Base-by-base conservation (phyloP, 495 filamentous ascomycete genomes). In the Aspergillus taichungensis region DNA sequence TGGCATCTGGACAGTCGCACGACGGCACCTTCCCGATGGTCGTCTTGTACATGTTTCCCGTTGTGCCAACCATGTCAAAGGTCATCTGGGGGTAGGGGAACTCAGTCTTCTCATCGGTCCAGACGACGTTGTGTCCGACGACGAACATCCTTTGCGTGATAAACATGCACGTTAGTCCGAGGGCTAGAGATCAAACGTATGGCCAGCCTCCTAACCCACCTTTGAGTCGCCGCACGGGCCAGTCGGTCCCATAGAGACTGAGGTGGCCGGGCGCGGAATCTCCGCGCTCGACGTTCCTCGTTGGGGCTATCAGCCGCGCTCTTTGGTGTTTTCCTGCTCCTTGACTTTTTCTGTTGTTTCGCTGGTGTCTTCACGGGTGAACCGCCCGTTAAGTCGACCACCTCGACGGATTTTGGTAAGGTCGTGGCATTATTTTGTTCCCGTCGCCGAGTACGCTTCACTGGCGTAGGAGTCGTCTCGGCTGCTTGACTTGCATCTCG, bases 21-120 rank as follows among this genome's bases (percentile, higher is more conserved):
- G 35, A 60, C 0, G 84, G 84, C 32, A 70, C 54, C 24, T 72
- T 67, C 46, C 59, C 57, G 42, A 86, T 80, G 3, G 62, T 62
- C 13, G 76, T 67, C 8, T 66, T 77, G 66, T 94, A 94, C 37
- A 90, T 65, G 52, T 89, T 88, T 5, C 85, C 86, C 3, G 81
- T 87, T 6, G 82, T 75, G 18, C 87, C 87, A 10, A 82, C 81
- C 39, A 94, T 66, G 31, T 83, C 75, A 52, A 91, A 77, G 1
- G 54, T 64, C 45, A 85, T 75, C 30, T 71, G 61, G 2, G 71
- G 78, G 3, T 49, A 24, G 18, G 18, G 18, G 4, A 24, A 24
- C 18, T 24, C 18, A 4, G 18, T 24, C 1, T 24, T 46, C 0
- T 69, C 57, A 3, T 61, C 57, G 5, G 66, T 69, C 9, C 62